Evolutionary conservation across 2,329 filamentous ascomycete species (phyloP).

Genomic region (Monosporascus ibericus): DNA sequence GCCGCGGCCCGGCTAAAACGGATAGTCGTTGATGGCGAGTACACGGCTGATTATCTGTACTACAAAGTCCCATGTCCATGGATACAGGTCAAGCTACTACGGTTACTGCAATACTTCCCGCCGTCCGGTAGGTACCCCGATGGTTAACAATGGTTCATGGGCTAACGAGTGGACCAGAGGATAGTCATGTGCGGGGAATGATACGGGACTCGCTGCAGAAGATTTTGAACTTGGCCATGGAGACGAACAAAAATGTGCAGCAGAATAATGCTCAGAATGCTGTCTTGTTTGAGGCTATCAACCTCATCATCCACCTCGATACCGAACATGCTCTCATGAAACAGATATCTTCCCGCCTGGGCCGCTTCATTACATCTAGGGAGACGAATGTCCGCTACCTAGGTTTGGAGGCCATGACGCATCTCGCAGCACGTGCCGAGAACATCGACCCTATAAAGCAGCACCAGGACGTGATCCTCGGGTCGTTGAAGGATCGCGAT

Average conservation of each 20-base stretch:
- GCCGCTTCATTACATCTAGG: constrained; percentile 92
- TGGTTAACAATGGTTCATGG: background rate
- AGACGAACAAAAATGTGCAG: constrained; percentile 95
- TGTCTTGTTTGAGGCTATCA: constrained; percentile 96
- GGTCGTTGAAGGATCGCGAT: constrained; percentile 88
- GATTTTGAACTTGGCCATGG: constrained; percentile 85
- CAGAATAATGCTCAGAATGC: constrained; percentile 99
- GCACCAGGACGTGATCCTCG: constrained; percentile 92
- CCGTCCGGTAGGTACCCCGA: constrained; percentile 63
- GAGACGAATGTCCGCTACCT: constrained; percentile 98
- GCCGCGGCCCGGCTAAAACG: constrained; percentile 84
- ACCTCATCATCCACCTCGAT: constrained; percentile 94
- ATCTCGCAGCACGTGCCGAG: constrained; percentile 88
- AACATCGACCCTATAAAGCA: constrained; percentile 97
- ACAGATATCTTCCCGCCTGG: constrained; percentile 84
- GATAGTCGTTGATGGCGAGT: constrained; percentile 85
- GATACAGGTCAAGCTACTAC: constrained; percentile 92
- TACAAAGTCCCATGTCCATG: constrained; percentile 99
- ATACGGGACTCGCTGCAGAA: constrained; percentile 87
- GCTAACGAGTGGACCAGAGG: constrained; percentile 52
- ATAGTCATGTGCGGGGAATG: constrained; percentile 84
- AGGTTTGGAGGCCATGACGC: constrained; percentile 94
- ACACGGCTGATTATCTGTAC: constrained; percentile 87
- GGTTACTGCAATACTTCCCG: constrained; percentile 90
- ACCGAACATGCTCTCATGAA: constrained; percentile 93